Percentiles rank a stretch among this genome's conserved stretches.
phyloP scores from a whole-genome alignment of 352 stramenopile species.

The Hyaloperonospora brassicae region DNA sequence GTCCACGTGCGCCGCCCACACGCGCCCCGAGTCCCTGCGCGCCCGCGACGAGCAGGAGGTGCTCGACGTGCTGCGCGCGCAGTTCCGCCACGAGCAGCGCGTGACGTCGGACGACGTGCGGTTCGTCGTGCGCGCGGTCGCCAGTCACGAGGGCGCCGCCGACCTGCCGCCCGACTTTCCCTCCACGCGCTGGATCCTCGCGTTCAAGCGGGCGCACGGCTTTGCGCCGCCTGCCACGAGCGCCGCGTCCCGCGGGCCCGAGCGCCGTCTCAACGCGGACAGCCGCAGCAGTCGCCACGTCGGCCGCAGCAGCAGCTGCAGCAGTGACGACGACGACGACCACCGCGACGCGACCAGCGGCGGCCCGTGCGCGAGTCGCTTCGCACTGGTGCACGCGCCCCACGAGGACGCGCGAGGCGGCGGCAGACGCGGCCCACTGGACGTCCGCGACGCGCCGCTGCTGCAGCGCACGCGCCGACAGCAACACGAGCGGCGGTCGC shows the following conservation, averaged over 20 bases:
- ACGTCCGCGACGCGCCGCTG: constrained; percentile 4
- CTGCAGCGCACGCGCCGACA: constrained; percentile 9
- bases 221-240: constrained; percentile 28
- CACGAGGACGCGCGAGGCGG: neutral
- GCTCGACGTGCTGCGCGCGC: constrained; percentile 3
- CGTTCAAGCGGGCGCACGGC: constrained; percentile 42
- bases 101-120: constrained; percentile 49
- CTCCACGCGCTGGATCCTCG: constrained; percentile 34
- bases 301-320: constrained; percentile 7
- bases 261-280: neutral
- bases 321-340: constrained; percentile 12
- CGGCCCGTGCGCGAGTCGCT: neutral
- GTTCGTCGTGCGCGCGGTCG: constrained; percentile 35
- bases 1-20: too few relatives aligned
- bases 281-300: neutral
- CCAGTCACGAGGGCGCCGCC: constrained; percentile 28
- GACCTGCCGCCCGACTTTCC: constrained; percentile 39
- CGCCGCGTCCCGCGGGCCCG: neutral
- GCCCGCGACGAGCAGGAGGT: neutral
- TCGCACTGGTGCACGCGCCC: too few relatives aligned
- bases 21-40: too few relatives aligned
- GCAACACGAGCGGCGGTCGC: constrained; percentile 17
- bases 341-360: neutral
- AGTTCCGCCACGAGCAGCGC: constrained; percentile 32
- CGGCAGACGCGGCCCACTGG: constrained; percentile 3